phyloP scores from a whole-genome alignment of 202 grass and related monocot species.

The Cymbopogon flexuosus region DNA sequence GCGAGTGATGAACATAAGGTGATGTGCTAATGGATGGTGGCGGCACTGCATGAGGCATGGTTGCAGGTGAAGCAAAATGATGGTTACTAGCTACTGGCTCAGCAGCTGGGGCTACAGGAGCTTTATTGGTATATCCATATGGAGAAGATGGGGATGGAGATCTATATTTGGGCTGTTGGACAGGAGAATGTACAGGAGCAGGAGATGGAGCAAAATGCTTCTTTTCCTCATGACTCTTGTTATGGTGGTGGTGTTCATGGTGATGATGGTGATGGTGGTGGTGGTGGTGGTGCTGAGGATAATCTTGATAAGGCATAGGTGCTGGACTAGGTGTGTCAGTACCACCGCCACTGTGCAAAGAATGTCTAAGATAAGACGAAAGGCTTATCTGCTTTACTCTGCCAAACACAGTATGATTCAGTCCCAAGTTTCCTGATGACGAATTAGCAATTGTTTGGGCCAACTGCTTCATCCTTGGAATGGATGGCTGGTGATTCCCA shows the following conservation, averaged over 20 bases:
- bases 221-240: slow-evolving; percentile 19
- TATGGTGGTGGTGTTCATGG: slow-evolving; percentile 19
- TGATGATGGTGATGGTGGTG: neutral
- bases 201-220: slow-evolving; percentile 42
- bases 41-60: slow-evolving; percentile 24
- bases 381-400: slow-evolving; percentile 83
- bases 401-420: slow-evolving; percentile 82
- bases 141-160: slow-evolving; percentile 41
- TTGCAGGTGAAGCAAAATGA: slow-evolving; percentile 35
- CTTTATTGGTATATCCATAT: slow-evolving; percentile 44
- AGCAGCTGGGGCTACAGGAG: slow-evolving; percentile 22
- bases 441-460: slow-evolving; percentile 73
- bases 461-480: slow-evolving; percentile 77
- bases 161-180: slow-evolving; percentile 34
- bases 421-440: slow-evolving; percentile 72
- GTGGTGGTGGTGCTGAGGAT: slow-evolving; percentile 28
- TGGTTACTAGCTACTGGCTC: slow-evolving; percentile 35
- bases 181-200: slow-evolving; percentile 45
- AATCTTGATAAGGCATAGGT: slow-evolving; percentile 40
- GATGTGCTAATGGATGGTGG: slow-evolving; percentile 24
- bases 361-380: slow-evolving; percentile 72
- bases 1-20: slow-evolving; percentile 23
- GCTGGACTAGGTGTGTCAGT: slow-evolving; percentile 45
- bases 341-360: slow-evolving; percentile 42
- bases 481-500: slow-evolving; percentile 68